Base-by-base conservation (phyloP, 805 yeast genomes). In the Naumovozyma baii region DNA sequence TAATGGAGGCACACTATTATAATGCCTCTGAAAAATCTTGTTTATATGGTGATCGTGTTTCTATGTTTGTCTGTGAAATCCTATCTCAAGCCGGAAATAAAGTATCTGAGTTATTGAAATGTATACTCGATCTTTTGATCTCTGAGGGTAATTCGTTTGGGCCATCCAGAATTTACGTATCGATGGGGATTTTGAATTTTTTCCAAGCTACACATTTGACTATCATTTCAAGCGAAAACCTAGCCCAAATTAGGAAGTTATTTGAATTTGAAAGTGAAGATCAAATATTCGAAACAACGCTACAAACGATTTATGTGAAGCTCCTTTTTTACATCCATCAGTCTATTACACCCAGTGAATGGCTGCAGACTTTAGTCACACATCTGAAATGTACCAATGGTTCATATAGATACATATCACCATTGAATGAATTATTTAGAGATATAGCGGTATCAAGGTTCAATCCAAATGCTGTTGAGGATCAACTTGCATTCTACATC, bases 1-100 rank as follows among this genome's bases (percentile, higher is more conserved):
- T 77, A 4, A 66, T 81, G 74, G 67, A 69, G 30, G 86, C 92
- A 0, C 62, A 73, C 0, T 77, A 78, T 53, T 85, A 78, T 50
- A 65, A 61, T 1, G 72, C 70, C 1, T 63, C 64, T 16, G 54
- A 52, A 1, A 51, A 53, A 18, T 35, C 52, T 1, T 84, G 95
- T 59, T 65, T 67, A 1, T 76, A 78, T 59, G 92, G 86, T 13
- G 72, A 67, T 0, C 57, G 54, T 16, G 56, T 83, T 3, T 47
- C 70, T 2, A 34, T 46, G 0, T 80, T 80, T 47, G 56, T 80
- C n/a, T 37, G 16, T 19, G 39, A 40, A 9, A 31, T 45, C 9
- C 18, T 42, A 5, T 16, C 33, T 13, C 26, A 37, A 28, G 18
- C 36, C 14, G 30, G 18, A 5, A 18, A 34, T 18, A 38, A 20